Evolutionary conservation across 352 stramenopile species (phyloP), one percentile per base, ranked within the genome.

Genomic region (Globisporangium splendens): DNA sequence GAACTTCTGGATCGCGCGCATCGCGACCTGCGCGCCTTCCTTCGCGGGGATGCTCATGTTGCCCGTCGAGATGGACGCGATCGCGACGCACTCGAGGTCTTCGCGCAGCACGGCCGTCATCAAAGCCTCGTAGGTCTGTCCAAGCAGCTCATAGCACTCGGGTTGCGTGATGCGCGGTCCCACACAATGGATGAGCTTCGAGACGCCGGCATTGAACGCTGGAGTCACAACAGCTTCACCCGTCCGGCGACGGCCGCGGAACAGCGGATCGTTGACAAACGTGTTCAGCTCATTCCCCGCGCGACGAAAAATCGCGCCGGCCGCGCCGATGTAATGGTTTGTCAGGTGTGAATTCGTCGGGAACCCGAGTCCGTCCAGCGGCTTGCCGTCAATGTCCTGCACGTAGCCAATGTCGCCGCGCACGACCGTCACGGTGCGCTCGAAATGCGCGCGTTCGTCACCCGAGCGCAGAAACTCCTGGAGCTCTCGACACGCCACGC

Each of bases 41-140:
- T 51, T 39, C 17, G 65, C 50, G 0, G 72, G 72, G 2, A 82
- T 57, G 1, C 73, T 69, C 43, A 87, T 73, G 46, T 79, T 85
- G 1, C 82, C 79, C 0, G 82, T 90, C 1, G 82, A 87, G 52
- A 92, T 88, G 18, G 82, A 90, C 38, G 72, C 59, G 43, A 89
- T 62, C 8, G 75, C 78, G 3, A 92, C 65, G 50, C 79, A 89
- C 31, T 51, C 49, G 0, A 85, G 57, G 21, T 76, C 68, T 47
- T 84, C 73, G 20, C 55, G 52, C n/a, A 76, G 55, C 8, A 73
- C 69, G 1, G 65, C 71, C 8, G 54, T 44, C 50, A 87, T 54
- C 3, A 83, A 56, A 46, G 50, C 85, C 48, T 63, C 57, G 43
- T 86, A 86, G 8, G 73, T 82, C 14, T 62, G 65, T 1, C 58